Base-by-base conservation (phyloP, 78 protist species). In the Diacronema lutheri region DNA sequence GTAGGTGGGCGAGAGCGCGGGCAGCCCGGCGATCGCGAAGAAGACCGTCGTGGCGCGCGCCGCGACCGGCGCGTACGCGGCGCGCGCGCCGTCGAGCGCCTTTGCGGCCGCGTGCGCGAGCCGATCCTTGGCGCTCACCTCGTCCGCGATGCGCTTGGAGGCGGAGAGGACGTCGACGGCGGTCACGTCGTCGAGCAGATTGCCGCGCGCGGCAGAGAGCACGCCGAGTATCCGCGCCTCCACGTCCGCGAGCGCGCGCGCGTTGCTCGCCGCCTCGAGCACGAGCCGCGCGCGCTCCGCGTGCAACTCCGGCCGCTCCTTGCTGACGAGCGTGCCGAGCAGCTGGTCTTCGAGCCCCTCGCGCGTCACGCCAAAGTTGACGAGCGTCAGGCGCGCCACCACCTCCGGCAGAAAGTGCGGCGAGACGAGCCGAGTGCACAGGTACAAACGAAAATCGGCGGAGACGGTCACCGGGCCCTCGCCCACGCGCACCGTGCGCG, bases 1-100 rank as follows among this genome's bases (percentile, higher is more conserved):
- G 84, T 96, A 96, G 97, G 95, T 96, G 16, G 97, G 97, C 38
- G 95, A 97, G 26, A 94, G 62, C 38, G 0, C n/a, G 23, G 94
- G 60, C 37, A 96, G 84, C 62, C 72, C 92, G 35, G 94, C 26
- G 29, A 95, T 85, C 88, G 94, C 86, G 92, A 96, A 96, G 92
- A 92, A 96, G 37, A 96, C 23, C 56, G 20, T 73, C 81, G 55
- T 81, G 23, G 66, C 21, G 13, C 93, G 88, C 33, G 10, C 1
- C 20, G 94, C 93, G 11, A 92, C 88, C 0, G 94, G 92, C 80
- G 46, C 11, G 79, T 90, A 90, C 81, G 62, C 60, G 46, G 0
- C n/a, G 26, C 93, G 64, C 29, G 93, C 62, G 23, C 38, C 83
- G 46, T 56, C 86, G 65, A 90, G 82, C 41, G 57, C 80, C 50